These are phyloP conservation scores for Barbatosphaeria neglecta DNA, from an alignment of 495 filamentous ascomycete genomes.

Conservation along the genomic window DNA sequence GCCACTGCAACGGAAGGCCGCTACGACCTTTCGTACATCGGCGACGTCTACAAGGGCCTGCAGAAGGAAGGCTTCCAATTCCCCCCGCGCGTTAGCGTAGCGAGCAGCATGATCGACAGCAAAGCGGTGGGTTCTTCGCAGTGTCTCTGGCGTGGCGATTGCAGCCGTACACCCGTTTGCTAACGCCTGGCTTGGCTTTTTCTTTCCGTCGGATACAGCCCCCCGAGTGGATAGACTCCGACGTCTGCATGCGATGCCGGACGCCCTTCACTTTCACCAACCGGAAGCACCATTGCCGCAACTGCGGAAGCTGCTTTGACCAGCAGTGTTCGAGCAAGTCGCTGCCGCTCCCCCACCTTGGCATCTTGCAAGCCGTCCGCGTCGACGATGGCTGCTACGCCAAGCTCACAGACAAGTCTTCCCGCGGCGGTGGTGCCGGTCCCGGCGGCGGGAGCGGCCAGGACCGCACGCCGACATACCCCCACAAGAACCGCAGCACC, in stretches of 20 bases:
- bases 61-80: slow-evolving; percentile 81
- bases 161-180: no score
- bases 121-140: slow-evolving; percentile 60
- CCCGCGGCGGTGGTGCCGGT: slow-evolving; percentile 17
- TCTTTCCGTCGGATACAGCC: slow-evolving; percentile 53
- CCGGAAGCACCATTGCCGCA: slow-evolving; percentile 93
- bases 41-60: slow-evolving; percentile 70
- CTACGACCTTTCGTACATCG: slow-evolving; percentile 71
- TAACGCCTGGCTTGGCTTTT: slow-evolving; percentile 8
- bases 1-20: slow-evolving; percentile 81
- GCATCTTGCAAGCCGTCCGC: slow-evolving; percentile 80
- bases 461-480: slow-evolving; percentile 20
- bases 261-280: slow-evolving; percentile 96
- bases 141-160: neutral
- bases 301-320: slow-evolving; percentile 95
- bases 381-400: slow-evolving; percentile 96
- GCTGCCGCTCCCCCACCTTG: slow-evolving; percentile 80
- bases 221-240: slow-evolving; percentile 94
- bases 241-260: slow-evolving; percentile 96
- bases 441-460: slow-evolving; percentile 12
- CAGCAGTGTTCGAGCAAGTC: slow-evolving; percentile 84
- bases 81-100: slow-evolving; percentile 74
- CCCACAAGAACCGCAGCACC: slow-evolving; percentile 25
- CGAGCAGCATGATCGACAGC: slow-evolving; percentile 92
- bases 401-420: slow-evolving; percentile 72